Evolutionary conservation across 176 grass and related monocot genomes (phyloP).

Genomic region (Canna indica): DNA sequence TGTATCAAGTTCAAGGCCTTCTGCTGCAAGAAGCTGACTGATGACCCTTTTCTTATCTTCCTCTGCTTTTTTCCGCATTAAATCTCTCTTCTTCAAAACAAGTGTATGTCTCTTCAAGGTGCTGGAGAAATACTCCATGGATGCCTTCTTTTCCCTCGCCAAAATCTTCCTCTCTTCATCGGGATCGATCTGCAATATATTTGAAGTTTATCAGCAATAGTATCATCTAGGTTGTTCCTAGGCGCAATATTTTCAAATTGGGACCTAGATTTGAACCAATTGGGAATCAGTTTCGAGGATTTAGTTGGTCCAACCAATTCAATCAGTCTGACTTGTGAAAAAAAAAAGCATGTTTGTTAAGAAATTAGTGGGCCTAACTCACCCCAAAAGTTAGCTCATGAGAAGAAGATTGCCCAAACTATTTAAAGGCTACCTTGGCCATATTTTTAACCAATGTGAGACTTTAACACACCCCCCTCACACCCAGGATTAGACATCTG

Average conservation of each 20-base stretch:
- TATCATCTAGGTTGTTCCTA: not conserved
- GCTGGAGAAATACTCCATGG: slow-evolving; percentile 76
- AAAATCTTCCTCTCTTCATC: slow-evolving; percentile 80
- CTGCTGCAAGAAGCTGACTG: slow-evolving; percentile 54
- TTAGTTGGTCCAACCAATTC: too few species aligned
- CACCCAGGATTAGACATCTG: too few species aligned
- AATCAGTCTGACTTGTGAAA: not conserved
- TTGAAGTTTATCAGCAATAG: not conserved
- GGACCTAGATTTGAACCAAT: too few species aligned
- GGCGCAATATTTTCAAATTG: too few species aligned
- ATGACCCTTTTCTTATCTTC: slow-evolving; percentile 66
- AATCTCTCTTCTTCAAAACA: slow-evolving; percentile 63
- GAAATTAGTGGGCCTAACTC: too few species aligned
- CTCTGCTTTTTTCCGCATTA: slow-evolving; percentile 69
- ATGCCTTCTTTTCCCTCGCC: slow-evolving; percentile 75
- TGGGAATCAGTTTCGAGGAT: too few species aligned
- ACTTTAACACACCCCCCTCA: too few species aligned
- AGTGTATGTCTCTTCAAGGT: slow-evolving; percentile 82
- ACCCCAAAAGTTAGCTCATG: too few species aligned
- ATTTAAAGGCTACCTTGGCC: too few species aligned
- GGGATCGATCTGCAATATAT: slow-evolving; percentile 51
- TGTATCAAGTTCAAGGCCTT: slow-evolving; percentile 87
- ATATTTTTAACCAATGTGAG: too few species aligned
- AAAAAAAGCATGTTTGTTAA: not conserved
- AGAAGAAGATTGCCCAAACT: too few species aligned